Evolutionary conservation across 768 basidiomycete genomes (phyloP).

Genomic region (Postia placenta): DNA sequence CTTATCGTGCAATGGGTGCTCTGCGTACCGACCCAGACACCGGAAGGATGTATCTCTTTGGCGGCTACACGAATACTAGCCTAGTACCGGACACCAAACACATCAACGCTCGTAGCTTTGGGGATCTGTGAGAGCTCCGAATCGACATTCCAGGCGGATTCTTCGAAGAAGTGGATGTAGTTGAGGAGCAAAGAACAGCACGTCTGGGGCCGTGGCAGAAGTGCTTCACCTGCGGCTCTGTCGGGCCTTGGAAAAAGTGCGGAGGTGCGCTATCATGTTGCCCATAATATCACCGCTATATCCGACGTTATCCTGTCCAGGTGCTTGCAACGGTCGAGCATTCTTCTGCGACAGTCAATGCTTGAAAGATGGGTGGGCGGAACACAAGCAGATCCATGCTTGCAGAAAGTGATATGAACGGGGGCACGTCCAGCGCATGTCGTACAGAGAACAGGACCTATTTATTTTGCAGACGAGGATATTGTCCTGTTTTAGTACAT

Average conservation of each 20-base stretch:
- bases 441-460: no score
- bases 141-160: constrained; percentile 30
- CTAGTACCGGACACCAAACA: constrained; percentile 27
- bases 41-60: constrained; percentile 32
- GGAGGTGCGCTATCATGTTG: constrained; percentile 21
- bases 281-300: not conserved
- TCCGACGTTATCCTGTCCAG: not conserved
- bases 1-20: constrained; percentile 30
- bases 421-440: no score
- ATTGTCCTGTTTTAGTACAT: no score
- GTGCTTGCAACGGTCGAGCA: constrained; percentile 12
- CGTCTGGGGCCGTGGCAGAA: constrained; percentile 34
- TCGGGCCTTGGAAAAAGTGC: constrained; percentile 34
- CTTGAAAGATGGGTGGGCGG: constrained; percentile 14
- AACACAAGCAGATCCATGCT: constrained; percentile 14
- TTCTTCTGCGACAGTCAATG: constrained; percentile 14
- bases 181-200: constrained; percentile 32
- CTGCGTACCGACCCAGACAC: constrained; percentile 30
- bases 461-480: no score
- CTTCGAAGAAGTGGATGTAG: constrained; percentile 31
- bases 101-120: constrained; percentile 25
- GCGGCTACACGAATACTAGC: constrained; percentile 36
- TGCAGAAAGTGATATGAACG: no score
- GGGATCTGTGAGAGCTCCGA: constrained; percentile 34
- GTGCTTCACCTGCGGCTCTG: constrained; percentile 33